These are phyloP conservation scores for Salix viminalis DNA, from an alignment of 345 rosid genomes.

Conservation along the genomic window DNA sequence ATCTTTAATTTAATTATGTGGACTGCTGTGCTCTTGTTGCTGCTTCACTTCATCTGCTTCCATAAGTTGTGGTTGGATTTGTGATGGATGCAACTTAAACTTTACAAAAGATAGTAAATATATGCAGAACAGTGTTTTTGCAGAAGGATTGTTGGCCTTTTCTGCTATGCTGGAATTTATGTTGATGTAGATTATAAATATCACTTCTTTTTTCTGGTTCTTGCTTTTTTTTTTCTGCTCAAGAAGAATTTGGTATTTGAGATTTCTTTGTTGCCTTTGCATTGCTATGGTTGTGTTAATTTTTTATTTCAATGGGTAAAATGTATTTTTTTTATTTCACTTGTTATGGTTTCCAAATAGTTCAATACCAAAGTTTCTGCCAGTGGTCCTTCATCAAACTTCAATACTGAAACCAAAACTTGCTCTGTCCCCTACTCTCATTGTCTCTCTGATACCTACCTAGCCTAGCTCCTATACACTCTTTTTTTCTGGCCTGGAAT, in stretches of 20 bases:
- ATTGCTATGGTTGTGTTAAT: neutral
- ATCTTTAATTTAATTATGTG: slow-evolving; percentile 31
- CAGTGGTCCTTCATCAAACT: too few species aligned
- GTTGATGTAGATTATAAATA: neutral
- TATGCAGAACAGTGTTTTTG: slow-evolving; percentile 8
- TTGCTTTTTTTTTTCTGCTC: slow-evolving; percentile 2
- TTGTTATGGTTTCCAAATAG: neutral
- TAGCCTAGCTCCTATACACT: too few species aligned
- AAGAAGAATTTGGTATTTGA: slow-evolving; percentile 7
- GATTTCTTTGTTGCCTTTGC: neutral
- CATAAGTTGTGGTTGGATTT: slow-evolving; percentile 20
- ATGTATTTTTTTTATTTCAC: neutral
- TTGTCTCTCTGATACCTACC: too few species aligned
- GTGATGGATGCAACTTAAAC: slow-evolving; percentile 21
- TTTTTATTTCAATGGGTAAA: neutral
- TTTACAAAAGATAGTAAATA: slow-evolving; percentile 10
- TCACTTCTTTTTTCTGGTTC: slow-evolving; percentile 1
- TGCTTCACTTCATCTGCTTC: slow-evolving; percentile 33
- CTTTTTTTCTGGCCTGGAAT: too few species aligned
- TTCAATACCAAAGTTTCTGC: too few species aligned
- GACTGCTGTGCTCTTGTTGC: slow-evolving; percentile 41
- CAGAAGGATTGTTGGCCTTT: slow-evolving; percentile 9
- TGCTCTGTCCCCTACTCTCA: too few species aligned
- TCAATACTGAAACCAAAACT: too few species aligned
- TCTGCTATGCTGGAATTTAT: slow-evolving; percentile 16